Evolutionary conservation across 2,329 filamentous ascomycete genomes (phyloP).

Genomic region (Fusarium coffeatum): DNA sequence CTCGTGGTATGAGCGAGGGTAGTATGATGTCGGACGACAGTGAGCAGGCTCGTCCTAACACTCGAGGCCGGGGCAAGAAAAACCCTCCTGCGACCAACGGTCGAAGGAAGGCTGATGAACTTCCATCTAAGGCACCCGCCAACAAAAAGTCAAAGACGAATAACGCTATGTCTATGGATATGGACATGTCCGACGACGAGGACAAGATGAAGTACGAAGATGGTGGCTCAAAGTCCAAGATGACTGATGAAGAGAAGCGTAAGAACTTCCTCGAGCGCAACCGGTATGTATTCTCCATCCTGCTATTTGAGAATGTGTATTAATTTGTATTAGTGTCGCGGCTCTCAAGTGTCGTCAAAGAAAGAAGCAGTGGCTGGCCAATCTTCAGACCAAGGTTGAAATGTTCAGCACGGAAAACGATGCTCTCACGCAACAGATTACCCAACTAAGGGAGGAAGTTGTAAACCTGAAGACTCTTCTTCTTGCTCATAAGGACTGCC

Average conservation of each 20-base stretch:
- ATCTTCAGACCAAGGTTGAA: slow-evolving; percentile 94
- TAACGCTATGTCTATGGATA: slow-evolving; percentile 44
- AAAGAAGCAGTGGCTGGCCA: slow-evolving; percentile 99
- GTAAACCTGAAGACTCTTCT: slow-evolving; percentile 94
- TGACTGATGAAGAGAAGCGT: slow-evolving; percentile 88
- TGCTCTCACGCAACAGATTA: slow-evolving; percentile 83
- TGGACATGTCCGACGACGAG: slow-evolving; percentile 64
- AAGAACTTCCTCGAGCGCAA: slow-evolving; percentile 98
- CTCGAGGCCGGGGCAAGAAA: slow-evolving; percentile 77
- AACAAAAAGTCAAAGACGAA: slow-evolving; percentile 76
- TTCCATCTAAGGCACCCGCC: slow-evolving; percentile 69
- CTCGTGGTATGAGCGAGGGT: slow-evolving; percentile 73
- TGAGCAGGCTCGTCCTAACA: slow-evolving; percentile 72
- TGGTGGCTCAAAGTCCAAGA: slow-evolving; percentile 40
- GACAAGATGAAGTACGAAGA: slow-evolving; percentile 46
- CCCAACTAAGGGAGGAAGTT: slow-evolving; percentile 88
- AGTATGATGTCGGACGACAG: slow-evolving; percentile 80
- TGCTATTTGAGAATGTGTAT: neutral
- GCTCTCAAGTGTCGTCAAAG: slow-evolving; percentile 96
- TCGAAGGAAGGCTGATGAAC: slow-evolving; percentile 81
- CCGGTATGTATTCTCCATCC: slow-evolving; percentile 70
- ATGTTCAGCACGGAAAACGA: slow-evolving; percentile 94
- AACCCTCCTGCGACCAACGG: slow-evolving; percentile 68
- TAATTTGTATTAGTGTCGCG: slow-evolving; percentile 74
- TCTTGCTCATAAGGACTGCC: slow-evolving; percentile 95